Base-by-base conservation (phyloP, 176 grass and related monocot species). In the Luzula sylvatica region DNA sequence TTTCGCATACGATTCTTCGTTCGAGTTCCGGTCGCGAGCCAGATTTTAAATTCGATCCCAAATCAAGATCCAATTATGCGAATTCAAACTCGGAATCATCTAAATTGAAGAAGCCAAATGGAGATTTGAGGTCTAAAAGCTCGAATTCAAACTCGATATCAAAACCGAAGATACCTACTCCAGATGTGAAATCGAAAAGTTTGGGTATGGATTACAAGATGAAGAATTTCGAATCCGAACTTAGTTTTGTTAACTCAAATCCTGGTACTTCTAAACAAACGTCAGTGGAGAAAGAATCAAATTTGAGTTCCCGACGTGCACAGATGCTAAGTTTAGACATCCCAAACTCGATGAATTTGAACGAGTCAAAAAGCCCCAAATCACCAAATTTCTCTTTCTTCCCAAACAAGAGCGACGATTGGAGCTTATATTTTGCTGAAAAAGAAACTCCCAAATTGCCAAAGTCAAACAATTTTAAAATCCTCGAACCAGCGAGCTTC, bases 1-100 rank as follows among this genome's bases (percentile, higher is more conserved):
- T 98, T 70, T 74, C 93, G 15, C 78, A 83, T 38, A 66, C 81
- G 16, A 32, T 82, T 41, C 53, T 76, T 38, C 53, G 78, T 47
- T 78, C 75, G 41, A 80, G 66, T 60, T 81, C 79, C 38, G 67
- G 81, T 57, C 67, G 77, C 41, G 51, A 73, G 56, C 38, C 16
- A 12, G 76, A 44, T 1, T 55, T 68, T 55, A 15, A 56, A 38
- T 79, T 70, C 50, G 29, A 56, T 11, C 42, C 61, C 14, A 43
- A 53, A 41, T 38, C 20, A 1, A 81, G 59, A 30, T 16, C 54
- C 60, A 67, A 11, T 8, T 3, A 51, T 50, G 32, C 61, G 16
- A 55, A 30, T 11, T 42, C 18, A 14, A 73, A 12, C 24, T 19
- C 20, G 9, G 66, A 67, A 20, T 47, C 65, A 1, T 35, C 30